Evolutionary conservation across 1,284 basidiomycete species (phyloP).

Genomic region (Hortiboletus rubellus): DNA sequence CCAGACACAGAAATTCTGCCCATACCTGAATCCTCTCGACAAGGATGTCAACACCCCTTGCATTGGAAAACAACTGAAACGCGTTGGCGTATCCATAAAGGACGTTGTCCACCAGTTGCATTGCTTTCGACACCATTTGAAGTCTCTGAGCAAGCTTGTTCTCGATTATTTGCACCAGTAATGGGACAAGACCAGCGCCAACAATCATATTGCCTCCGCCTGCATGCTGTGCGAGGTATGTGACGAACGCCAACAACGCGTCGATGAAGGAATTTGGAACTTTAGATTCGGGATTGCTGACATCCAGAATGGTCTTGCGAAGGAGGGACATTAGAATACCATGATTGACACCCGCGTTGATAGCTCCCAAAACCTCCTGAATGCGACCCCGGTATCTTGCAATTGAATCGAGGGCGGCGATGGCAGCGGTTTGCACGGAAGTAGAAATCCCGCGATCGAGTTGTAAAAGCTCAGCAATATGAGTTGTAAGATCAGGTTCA

Average conservation of each 20-base stretch:
- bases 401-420: slow-evolving; percentile 89
- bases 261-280: slow-evolving; percentile 85
- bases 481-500: slow-evolving; percentile 87
- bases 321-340: slow-evolving; percentile 90
- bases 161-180: slow-evolving; percentile 87
- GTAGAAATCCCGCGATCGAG: slow-evolving; percentile 70
- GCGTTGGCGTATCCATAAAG: slow-evolving; percentile 89
- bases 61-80: slow-evolving; percentile 85
- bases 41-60: slow-evolving; percentile 82
- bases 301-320: slow-evolving; percentile 75
- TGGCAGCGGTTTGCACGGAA: slow-evolving; percentile 77
- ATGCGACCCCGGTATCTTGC: slow-evolving; percentile 82
- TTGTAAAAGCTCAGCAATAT: slow-evolving; percentile 88
- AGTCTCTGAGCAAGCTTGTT: slow-evolving; percentile 68
- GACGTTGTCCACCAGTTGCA: slow-evolving; percentile 91
- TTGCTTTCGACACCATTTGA: slow-evolving; percentile 79
- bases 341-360: slow-evolving; percentile 96
- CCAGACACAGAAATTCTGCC: not conserved
- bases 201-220: slow-evolving; percentile 92
- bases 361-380: slow-evolving; percentile 85
- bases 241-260: slow-evolving; percentile 83
- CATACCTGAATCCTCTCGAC: slow-evolving; percentile 85
- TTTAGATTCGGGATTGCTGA: slow-evolving; percentile 61
- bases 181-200: slow-evolving; percentile 92
- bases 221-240: slow-evolving; percentile 82